Conservation (phyloP, 805 yeast species). For the Saturnispora galanensis region DNA sequence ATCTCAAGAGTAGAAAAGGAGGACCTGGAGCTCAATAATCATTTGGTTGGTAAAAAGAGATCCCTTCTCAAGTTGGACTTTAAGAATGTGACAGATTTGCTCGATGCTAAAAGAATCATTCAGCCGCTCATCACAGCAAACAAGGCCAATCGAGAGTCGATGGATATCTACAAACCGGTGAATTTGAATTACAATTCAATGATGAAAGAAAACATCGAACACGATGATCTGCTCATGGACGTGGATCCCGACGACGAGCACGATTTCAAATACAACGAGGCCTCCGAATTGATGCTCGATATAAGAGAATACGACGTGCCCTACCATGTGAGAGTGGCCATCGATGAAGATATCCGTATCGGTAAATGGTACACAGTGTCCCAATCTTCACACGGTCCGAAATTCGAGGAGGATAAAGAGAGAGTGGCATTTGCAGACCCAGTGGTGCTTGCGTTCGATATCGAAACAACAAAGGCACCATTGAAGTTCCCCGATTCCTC, state of each 20-base stretch:
- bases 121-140: constrained; percentile 66
- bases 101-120: constrained; percentile 61
- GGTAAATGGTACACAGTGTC: constrained; percentile 93
- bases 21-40: constrained; percentile 77
- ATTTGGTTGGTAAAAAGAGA: constrained; percentile 65
- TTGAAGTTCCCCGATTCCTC: constrained; percentile 89
- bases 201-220: constrained; percentile 21
- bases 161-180: constrained; percentile 57
- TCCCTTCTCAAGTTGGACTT: constrained; percentile 60
- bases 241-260: constrained; percentile 14
- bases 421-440: constrained; percentile 95
- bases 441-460: constrained; percentile 91
- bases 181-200: constrained; percentile 30
- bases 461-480: constrained; percentile 95
- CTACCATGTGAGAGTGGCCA: constrained; percentile 91
- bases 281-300: constrained; percentile 62
- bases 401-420: constrained; percentile 51
- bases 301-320: constrained; percentile 94
- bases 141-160: constrained; percentile 46
- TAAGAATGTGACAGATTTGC: constrained; percentile 62
- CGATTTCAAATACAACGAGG: constrained; percentile 32
- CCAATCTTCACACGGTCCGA: constrained; percentile 46
- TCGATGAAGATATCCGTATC: constrained; percentile 76
- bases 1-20: constrained; percentile 55
- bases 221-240: constrained; percentile 23